A percentile compares a stretch with the other conserved stretches of the same genome.
Evolutionary conservation across 176 grass and related monocot species (phyloP).

Genomic region (Cocos nucifera): DNA sequence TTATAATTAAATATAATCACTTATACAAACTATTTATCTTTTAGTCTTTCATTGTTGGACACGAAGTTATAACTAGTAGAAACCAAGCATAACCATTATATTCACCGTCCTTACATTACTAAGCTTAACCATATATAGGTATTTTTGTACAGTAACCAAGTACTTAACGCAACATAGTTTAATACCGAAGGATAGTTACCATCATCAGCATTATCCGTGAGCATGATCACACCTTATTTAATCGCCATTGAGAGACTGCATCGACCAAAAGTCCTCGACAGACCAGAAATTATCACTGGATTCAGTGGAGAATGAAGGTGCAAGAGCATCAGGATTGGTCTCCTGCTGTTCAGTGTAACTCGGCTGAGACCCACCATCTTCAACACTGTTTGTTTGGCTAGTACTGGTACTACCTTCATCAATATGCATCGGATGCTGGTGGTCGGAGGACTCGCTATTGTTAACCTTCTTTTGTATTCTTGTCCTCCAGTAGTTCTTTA

Average conservation of each 20-base stretch:
- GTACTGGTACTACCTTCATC: constrained; percentile 14
- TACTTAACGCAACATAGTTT: no score
- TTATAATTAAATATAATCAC: no score
- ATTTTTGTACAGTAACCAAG: no score
- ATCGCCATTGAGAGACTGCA: constrained; percentile 2
- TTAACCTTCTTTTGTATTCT: constrained; percentile 40
- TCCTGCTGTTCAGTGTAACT: constrained; percentile 1
- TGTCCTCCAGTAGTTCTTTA: constrained; percentile 67
- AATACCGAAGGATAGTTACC: no score
- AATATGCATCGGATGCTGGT: constrained; percentile 3
- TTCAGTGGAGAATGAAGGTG: not conserved
- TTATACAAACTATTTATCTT: no score
- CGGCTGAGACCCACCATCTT: not conserved
- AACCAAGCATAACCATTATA: no score
- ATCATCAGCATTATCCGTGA: no score
- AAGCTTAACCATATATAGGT: no score
- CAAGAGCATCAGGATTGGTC: constrained; percentile 2
- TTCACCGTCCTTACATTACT: no score
- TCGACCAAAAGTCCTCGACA: constrained; percentile 12
- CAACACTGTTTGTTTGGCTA: constrained; percentile 16
- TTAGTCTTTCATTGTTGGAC: no score
- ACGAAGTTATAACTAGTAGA: no score
- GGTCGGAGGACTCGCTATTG: constrained; percentile 2
- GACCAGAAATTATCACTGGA: constrained; percentile 3
- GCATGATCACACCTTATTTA: not conserved